Base-by-base conservation (phyloP, 2,329 filamentous ascomycete genomes). In the Calonectria ilicicola region DNA sequence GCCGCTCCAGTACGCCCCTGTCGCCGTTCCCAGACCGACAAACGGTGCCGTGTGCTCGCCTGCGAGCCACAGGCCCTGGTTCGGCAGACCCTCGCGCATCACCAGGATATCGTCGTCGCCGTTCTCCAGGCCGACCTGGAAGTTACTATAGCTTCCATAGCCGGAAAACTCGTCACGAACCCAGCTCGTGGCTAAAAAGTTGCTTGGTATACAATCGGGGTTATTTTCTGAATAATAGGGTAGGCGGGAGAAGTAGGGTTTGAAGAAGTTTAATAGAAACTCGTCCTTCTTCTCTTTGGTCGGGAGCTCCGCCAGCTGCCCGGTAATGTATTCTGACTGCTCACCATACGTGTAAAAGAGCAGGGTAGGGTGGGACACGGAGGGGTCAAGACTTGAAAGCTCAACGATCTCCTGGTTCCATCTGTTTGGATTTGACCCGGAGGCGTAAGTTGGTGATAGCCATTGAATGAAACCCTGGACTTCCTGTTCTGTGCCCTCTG, bases 31-130 rank as follows among this genome's bases (percentile, higher is more conserved):
- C 73, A 98, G 83, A 14, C 94, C 95, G 32, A 97, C 92, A 85
- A 98, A 98, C 5, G 96, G 95, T 67, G 95, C 93, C 26, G 95
- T 98, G 84, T 98, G 95, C 84, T 98, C 95, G 0, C 95, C 95
- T 0, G 95, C 95, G 76, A 98, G 87, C 95, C 95, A 98, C 10
- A 98, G 81, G 0, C 94, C 92, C 26, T 91, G 86, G 15, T 91
- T 91, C 1, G 92, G 92, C 75, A 93, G 77, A 0, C 93, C 92
- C 47, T 89, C 84, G 2, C 91, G 86, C 84, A 95, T 89, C 3
- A 82, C 83, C 62, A 93, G 89, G 60, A 98, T 91, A 81, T 97
- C 94, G 70, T 87, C 85, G 77, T 96, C 94, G 1, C 92, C 94
- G 7, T 91, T 86, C 76, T 91, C 86, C 58, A 96, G 81, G 0